Base-by-base conservation (phyloP, 2,329 filamentous ascomycete genomes). In the Dothidotthia symphoricarpi region DNA sequence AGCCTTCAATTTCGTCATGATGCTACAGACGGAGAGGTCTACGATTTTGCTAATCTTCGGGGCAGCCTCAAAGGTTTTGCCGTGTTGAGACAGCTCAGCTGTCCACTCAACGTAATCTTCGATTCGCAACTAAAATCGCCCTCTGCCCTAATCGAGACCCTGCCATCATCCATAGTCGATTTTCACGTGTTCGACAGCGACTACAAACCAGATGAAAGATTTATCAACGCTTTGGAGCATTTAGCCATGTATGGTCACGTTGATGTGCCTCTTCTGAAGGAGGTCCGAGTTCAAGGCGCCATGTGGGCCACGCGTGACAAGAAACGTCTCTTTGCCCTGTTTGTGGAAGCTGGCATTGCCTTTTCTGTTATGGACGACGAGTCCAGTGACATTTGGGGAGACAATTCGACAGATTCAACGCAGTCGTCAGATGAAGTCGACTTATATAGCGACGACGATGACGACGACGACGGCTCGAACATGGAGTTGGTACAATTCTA, bases 151-250 rank as follows among this genome's bases (percentile, higher is more conserved):
- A 28, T 34, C 6, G 37, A 52, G 5, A 45, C 31, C 13, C 26
- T 57, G 4, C 54, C 55, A 8, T 32, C 40, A 1, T 45, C 43
- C 0, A 42, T 59, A 5, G 31, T 36, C n/a, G n/a, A 11, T 42
- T 16, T 13, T 39, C 50, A 7, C 32, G 34, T 22, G 31, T 49
- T 10, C 10, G 29, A 3, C 27, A 53, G 30, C 29, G 48, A 16
- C 14, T 15, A 19, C 17, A 17, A 3, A 36, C 38, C 3, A 9
- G 46, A 53, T 30, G 26, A 35, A 9, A n/a, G 31, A 0, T 47
- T 30, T 16, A 6, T 56, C 10, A 24, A 19, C 6, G 43, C 48
- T n/a, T 22, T 59, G 14, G 43, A 47, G 26, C 38, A 51, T 11
- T 30, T 57, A 41, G 43, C 44, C 2, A 31, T 14, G 14, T 31